phyloP scores from a whole-genome alignment of 495 filamentous ascomycete genomes.

The Hypomontagnella monticulosa region DNA sequence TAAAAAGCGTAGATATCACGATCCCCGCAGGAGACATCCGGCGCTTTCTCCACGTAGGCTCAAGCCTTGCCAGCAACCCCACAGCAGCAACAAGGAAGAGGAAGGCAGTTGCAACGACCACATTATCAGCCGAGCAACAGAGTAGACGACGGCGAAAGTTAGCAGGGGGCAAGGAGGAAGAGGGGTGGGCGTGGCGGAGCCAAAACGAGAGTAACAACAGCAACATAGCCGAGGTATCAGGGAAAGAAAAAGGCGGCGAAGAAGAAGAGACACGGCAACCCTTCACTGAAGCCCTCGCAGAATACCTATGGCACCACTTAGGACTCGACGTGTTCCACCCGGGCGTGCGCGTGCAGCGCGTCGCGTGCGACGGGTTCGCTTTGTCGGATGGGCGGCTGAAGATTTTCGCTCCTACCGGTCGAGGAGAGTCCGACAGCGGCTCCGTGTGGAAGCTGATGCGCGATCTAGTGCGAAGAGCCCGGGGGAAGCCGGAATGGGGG shows the following conservation, averaged over 20 bases:
- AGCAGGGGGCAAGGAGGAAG: slow-evolving; percentile 52
- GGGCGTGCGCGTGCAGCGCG: slow-evolving; percentile 51
- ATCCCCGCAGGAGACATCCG: slow-evolving; percentile 50
- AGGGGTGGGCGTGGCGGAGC: slow-evolving; percentile 58
- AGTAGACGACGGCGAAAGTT: slow-evolving; percentile 47
- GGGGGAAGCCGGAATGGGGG: slow-evolving; percentile 28
- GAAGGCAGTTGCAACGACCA: slow-evolving; percentile 21
- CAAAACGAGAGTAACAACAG: slow-evolving; percentile 3
- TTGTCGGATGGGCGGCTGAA: slow-evolving; percentile 56
- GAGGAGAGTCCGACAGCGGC: background rate
- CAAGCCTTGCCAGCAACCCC: background rate
- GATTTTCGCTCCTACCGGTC: slow-evolving; percentile 43
- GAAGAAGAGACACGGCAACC: slow-evolving; percentile 38
- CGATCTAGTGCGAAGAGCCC: slow-evolving; percentile 26
- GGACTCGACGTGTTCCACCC: slow-evolving; percentile 58
- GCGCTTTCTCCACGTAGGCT: slow-evolving; percentile 42
- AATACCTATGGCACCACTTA: slow-evolving; percentile 52
- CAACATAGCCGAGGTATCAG: background rate
- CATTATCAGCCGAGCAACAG: slow-evolving; percentile 42
- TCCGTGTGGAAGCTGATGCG: slow-evolving; percentile 34
- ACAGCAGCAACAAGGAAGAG: background rate
- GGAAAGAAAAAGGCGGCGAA: background rate
- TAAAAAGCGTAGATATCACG: slow-evolving; percentile 55
- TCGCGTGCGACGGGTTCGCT: slow-evolving; percentile 58
- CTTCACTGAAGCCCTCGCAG: slow-evolving; percentile 55